Evolutionary conservation across 169 alveolate species (phyloP).

Genomic region (Neospora caninum): DNA sequence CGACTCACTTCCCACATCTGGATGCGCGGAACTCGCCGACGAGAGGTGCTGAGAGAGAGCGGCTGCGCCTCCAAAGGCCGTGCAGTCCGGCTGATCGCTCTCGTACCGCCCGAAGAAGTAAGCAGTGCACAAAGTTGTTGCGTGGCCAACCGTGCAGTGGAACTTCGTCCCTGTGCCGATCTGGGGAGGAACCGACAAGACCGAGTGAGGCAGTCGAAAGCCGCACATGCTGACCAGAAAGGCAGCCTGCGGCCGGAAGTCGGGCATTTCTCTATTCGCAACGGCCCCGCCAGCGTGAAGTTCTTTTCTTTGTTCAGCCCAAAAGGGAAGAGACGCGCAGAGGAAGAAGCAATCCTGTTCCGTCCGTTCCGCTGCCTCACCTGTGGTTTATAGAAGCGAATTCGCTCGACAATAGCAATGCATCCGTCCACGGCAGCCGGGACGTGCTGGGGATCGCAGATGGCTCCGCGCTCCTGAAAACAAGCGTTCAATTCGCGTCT

Average conservation of each 20-base stretch:
- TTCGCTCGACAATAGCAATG: neutral
- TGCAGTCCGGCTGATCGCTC: neutral
- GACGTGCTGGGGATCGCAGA: slow-evolving; percentile 16
- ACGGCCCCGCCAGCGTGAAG: too few relatives aligned
- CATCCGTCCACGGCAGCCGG: neutral
- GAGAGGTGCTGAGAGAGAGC: too few relatives aligned
- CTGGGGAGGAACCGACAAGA: slow-evolving; percentile 22
- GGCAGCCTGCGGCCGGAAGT: too few relatives aligned
- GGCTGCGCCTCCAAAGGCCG: neutral
- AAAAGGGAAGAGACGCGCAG: neutral
- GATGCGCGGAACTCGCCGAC: too few relatives aligned
- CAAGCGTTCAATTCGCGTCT: too few relatives aligned
- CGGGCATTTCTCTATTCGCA: too few relatives aligned
- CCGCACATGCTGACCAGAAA: too few relatives aligned
- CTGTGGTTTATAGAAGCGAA: neutral
- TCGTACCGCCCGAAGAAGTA: slow-evolving; percentile 29
- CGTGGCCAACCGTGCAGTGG: slow-evolving; percentile 66
- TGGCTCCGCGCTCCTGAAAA: slow-evolving; percentile 2
- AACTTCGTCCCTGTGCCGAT: neutral
- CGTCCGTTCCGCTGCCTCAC: neutral
- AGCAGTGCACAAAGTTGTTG: slow-evolving; percentile 38
- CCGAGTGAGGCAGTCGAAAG: too few relatives aligned
- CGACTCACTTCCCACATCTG: too few relatives aligned
- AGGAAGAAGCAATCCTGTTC: too few relatives aligned
- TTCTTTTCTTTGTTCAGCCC: too few relatives aligned